A percentile compares a stretch with the other conserved stretches of the same genome.
These are phyloP conservation scores for Blepharisma japonicum DNA, from an alignment of 73 alveolate genomes.

Conservation along the genomic window DNA sequence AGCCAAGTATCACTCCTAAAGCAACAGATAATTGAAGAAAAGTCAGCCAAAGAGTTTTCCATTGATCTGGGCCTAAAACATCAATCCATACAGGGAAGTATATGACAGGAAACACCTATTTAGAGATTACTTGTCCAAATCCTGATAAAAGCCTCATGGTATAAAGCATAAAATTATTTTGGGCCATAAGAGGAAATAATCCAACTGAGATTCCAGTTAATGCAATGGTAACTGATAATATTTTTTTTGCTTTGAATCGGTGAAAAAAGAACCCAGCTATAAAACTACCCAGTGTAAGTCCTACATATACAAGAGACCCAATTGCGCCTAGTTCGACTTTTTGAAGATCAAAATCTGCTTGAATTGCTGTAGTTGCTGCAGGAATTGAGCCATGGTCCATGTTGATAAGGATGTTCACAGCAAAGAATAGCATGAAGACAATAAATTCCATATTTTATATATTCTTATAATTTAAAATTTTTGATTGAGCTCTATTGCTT, in stretches of 20 bases:
- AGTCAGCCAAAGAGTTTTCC: conserved; percentile 93
- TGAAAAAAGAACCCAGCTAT: conserved; percentile 73
- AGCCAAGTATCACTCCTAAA: conserved; percentile 90
- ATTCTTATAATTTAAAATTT: too few relatives aligned
- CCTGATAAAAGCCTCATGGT: conserved; percentile 80
- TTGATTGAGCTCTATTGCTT: too few relatives aligned
- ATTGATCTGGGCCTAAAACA: conserved; percentile 83
- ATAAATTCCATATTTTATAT: too few relatives aligned
- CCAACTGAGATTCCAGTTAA: conserved; percentile 62
- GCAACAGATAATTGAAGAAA: conserved; percentile 79
- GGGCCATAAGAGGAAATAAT: conserved; percentile 58
- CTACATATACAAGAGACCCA: conserved; percentile 87
- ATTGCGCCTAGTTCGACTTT: conserved; percentile 49
- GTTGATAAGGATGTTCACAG: conserved; percentile 71
- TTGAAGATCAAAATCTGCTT: conserved; percentile 66
- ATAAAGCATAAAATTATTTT: conserved; percentile 52
- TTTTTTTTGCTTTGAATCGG: conserved; percentile 62
- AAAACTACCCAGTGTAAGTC: conserved; percentile 71
- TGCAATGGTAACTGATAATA: conserved; percentile 62
- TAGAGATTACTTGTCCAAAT: conserved; percentile 64
- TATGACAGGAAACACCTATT: conserved; percentile 60
- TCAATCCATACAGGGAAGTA: conserved; percentile 97
- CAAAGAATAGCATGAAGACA: conserved; percentile 30
- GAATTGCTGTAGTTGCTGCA: conserved; percentile 82
- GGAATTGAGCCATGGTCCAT: conserved; percentile 96